phyloP scores from a whole-genome alignment of 2,329 filamentous ascomycete species.

The Didymella keratinophila region DNA sequence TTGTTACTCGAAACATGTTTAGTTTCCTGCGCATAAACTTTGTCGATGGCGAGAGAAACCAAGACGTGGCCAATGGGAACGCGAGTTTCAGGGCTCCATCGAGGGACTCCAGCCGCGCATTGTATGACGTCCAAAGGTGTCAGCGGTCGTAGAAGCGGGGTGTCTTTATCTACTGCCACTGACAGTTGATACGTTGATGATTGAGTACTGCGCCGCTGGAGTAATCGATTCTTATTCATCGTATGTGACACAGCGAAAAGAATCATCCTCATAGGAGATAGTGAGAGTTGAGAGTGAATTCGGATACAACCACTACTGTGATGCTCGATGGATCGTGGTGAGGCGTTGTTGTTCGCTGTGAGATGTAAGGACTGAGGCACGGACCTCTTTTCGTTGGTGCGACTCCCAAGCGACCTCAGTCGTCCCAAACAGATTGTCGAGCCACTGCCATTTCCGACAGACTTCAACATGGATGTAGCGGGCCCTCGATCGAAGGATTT shows the following conservation, averaged over 20 bases:
- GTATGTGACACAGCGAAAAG: neutral
- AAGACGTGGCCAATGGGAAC: slow-evolving; percentile 4
- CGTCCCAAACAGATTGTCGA: slow-evolving; percentile 25
- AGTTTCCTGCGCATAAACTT: slow-evolving; percentile 26
- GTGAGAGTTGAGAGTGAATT: too few relatives aligned
- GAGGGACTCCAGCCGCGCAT: too few relatives aligned
- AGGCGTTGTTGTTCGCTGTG: slow-evolving; percentile 14
- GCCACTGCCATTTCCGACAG: slow-evolving; percentile 36
- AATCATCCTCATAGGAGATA: neutral
- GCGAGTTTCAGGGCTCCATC: neutral
- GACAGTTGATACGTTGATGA: neutral
- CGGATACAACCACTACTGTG: neutral
- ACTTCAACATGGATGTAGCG: slow-evolving; percentile 4
- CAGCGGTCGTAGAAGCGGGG: neutral
- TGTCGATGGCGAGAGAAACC: neutral
- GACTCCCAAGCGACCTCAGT: slow-evolving; percentile 11
- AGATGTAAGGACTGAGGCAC: slow-evolving; percentile 38
- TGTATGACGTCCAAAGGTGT: neutral
- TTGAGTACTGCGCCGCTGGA: neutral
- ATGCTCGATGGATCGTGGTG: slow-evolving; percentile 6
- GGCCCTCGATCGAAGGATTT: neutral
- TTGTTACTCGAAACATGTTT: slow-evolving; percentile 42
- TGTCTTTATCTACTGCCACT: too few relatives aligned
- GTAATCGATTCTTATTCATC: neutral
- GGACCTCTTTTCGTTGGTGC: slow-evolving; percentile 33